These are phyloP conservation scores for Cadophora sp. DNA, from an alignment of 2,329 filamentous ascomycete species.

Conservation along the genomic window DNA sequence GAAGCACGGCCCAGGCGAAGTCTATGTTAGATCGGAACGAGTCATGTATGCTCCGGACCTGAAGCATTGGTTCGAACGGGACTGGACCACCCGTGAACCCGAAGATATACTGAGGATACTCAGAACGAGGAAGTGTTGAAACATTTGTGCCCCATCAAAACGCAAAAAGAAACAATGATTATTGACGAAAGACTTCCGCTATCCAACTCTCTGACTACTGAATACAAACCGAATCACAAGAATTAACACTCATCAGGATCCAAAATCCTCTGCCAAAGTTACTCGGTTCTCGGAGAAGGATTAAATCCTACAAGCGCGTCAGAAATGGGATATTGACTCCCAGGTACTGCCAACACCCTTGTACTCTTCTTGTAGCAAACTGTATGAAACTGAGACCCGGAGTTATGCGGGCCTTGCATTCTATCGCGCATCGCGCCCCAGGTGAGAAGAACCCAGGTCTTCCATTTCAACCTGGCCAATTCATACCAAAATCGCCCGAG, in stretches of 20 bases:
- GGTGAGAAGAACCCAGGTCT: constrained; percentile 15
- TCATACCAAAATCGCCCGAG: background rate
- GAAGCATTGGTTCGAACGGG: background rate
- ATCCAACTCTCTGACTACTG: background rate
- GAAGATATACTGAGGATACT: no score
- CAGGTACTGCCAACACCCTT: background rate
- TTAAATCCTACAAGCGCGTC: background rate
- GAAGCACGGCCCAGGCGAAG: background rate
- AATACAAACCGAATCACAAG: background rate
- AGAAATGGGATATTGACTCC: background rate
- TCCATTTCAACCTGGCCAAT: constrained; percentile 11
- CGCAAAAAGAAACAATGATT: background rate
- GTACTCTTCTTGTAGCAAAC: constrained; percentile 13
- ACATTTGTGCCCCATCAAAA: background rate
- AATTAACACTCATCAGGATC: constrained; percentile 9
- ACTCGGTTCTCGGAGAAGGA: constrained; percentile 6
- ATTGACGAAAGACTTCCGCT: background rate
- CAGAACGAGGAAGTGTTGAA: background rate
- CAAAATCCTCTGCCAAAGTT: constrained; percentile 5
- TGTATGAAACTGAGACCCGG: background rate
- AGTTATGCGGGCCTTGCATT: constrained; percentile 14
- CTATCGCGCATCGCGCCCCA: constrained; percentile 16
- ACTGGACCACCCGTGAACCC: no score
- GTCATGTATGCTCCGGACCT: background rate
- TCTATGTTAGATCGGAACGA: background rate